Base-by-base conservation (phyloP, 257 asterid species). In the Ajuga chamaepitys region DNA sequence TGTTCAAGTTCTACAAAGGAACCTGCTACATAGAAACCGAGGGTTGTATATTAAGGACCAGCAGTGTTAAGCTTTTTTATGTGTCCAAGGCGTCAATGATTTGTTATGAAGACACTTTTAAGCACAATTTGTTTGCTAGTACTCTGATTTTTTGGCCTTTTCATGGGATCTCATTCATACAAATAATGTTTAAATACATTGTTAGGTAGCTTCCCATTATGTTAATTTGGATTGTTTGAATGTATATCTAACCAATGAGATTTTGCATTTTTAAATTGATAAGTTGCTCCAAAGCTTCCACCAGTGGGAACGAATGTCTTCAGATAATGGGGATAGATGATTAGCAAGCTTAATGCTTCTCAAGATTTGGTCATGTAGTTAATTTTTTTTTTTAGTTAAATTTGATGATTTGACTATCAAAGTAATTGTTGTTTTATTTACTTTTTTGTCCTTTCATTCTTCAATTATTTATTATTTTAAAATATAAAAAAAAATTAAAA, bases 281-380 rank as follows among this genome's bases (percentile, higher is more conserved):
- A 94, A 86, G 80, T 74, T 94, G 82, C 82, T 84, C 60, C 79
- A 84, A 59, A 77, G 82, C 56, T 94, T 88, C 74, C 95, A 82
- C 63, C 85, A 80, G 86, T 94, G 95, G 95, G 97, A 88, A 74
- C 85, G 78, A 35, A 74, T 79, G 81, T 81, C 85, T 80, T 56
- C 74, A 13, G 93, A 80, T 44, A 76, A 83, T 76, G 83, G 82
- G 46, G 90, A 88, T 73, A 82, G 85, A 77, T 75, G n/a, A n/a
- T n/a, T n/a, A n/a, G n/a, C n/a, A n/a, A n/a, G n/a, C n/a, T n/a
- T n/a, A n/a, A n/a, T n/a, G n/a, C n/a, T n/a, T n/a, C n/a, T n/a
- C n/a, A n/a, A n/a, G n/a, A n/a, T n/a, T n/a, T n/a, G n/a, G n/a
- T n/a, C n/a, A n/a, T n/a, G n/a, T n/a, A n/a, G n/a, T n/a, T n/a